Evolutionary conservation across 176 grass and related monocot genomes (phyloP).

Genomic region (Oryza officinalis): DNA sequence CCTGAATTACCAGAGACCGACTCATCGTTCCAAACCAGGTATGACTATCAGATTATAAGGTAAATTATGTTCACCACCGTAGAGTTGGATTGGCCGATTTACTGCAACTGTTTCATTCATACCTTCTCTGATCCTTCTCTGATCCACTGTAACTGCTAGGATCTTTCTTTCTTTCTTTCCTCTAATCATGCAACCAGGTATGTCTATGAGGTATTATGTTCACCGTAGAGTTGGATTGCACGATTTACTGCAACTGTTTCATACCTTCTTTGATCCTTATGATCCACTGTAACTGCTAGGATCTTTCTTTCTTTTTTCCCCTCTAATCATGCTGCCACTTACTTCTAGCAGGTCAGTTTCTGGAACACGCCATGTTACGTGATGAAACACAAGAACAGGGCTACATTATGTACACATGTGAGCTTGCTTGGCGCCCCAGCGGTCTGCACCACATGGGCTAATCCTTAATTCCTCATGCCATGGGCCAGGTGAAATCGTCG

Average conservation of each 20-base stretch:
- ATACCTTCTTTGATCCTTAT: neutral
- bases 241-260: neutral
- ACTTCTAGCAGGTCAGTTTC: neutral
- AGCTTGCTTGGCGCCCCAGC: conserved; percentile 18
- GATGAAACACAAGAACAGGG: conserved; percentile 30
- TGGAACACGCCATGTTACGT: conserved; percentile 39
- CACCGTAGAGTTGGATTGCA: neutral
- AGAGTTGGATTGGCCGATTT: neutral
- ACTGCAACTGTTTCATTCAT: neutral
- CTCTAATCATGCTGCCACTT: neutral
- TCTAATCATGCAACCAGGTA: neutral
- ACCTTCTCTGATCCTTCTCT: neutral
- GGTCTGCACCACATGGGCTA: conserved; percentile 43
- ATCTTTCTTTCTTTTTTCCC: neutral
- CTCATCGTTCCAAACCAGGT: neutral
- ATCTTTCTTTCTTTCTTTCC: neutral
- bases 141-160: neutral
- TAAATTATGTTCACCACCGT: neutral
- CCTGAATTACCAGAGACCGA: neutral
- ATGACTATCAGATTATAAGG: too few relatives aligned
- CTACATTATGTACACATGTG: conserved; percentile 34
- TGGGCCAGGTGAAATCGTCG: conserved; percentile 14
- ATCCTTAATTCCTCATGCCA: neutral
- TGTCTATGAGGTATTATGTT: too few relatives aligned
- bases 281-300: neutral